These are phyloP conservation scores for Fraxinus greggii DNA, from an alignment of 305 asterid genomes.

Conservation along the genomic window DNA sequence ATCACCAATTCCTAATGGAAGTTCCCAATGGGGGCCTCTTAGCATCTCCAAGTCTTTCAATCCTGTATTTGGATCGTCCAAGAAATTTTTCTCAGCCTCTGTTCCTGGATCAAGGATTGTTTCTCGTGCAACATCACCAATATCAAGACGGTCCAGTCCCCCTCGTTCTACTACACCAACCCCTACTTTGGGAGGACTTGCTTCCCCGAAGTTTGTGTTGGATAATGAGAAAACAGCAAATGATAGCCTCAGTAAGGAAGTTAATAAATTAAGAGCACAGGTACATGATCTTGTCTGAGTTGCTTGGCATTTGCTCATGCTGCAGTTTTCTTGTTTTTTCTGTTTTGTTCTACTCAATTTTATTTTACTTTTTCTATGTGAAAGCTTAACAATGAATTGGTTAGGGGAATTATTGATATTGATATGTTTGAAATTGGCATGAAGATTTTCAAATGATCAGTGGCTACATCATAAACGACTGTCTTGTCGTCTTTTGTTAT, in stretches of 20 bases:
- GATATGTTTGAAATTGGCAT: slow-evolving; percentile 20
- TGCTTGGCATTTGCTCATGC: slow-evolving; percentile 17
- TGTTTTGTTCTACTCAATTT: slow-evolving; percentile 10
- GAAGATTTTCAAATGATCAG: slow-evolving; percentile 8
- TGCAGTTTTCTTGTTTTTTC: slow-evolving; percentile 12
- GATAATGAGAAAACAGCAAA: slow-evolving; percentile 55
- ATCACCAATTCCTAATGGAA: slow-evolving; percentile 72
- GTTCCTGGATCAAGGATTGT: slow-evolving; percentile 88
- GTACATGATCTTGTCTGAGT: slow-evolving; percentile 33
- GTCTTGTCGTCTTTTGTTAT: slow-evolving; percentile 17
- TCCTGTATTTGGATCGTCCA: slow-evolving; percentile 74
- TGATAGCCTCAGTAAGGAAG: slow-evolving; percentile 60
- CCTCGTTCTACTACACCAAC: slow-evolving; percentile 90
- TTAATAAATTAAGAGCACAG: slow-evolving; percentile 65
- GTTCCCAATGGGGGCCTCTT: slow-evolving; percentile 57
- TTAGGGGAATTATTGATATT: slow-evolving; percentile 13
- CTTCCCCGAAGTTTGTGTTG: slow-evolving; percentile 59
- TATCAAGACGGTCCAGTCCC: slow-evolving; percentile 74
- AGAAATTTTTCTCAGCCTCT: slow-evolving; percentile 80
- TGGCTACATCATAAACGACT: neutral
- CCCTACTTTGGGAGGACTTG: slow-evolving; percentile 81
- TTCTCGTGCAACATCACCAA: slow-evolving; percentile 84
- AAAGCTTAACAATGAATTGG: slow-evolving; percentile 4
- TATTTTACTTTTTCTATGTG: slow-evolving; percentile 11
- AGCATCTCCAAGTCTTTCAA: slow-evolving; percentile 62